Evolutionary conservation across 352 stramenopile species (phyloP), one percentile per base, ranked within the genome.

Genomic region (Phytophthora quininea): DNA sequence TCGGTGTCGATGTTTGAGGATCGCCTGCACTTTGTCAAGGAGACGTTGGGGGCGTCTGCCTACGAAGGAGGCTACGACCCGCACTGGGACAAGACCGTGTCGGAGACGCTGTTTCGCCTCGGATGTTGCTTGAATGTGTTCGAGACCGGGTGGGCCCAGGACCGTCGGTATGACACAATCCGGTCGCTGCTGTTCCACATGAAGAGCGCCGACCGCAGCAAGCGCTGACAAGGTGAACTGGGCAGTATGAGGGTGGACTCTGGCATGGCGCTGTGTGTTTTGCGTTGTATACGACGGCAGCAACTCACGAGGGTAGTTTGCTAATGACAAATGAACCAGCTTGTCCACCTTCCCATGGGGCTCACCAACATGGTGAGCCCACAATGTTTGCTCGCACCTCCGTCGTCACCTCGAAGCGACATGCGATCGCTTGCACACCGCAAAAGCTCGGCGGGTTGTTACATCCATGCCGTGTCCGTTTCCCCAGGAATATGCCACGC

Each of bases 61-160:
- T 52, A 52, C 47, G 47, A 53, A 53, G 47, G 47, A n/a, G 47
- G 47, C 2, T 53, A 53, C 9, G 47, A 53, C 1, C 47, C 47
- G 7, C 47, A 15, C 8, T 12, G 29, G 11, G 47, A 53, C 9
- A 31, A 53, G 19, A 53, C 47, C 9, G 37, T 53, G 11, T 19
- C 47, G 19, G 47, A 53, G 30, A 14, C 37, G 4, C 27, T 53
- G 27, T 53, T 53, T 19, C 47, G 24, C 24, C 9, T 53, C 2
- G 47, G 47, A 33, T 53, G 47, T 14, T 37, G 47, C 29, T 10
- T 53, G 27, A 38, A 38, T 4, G 47, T n/a, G 12, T 53, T 53
- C 47, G 30, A 19, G 27, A 38, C 47, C 24, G 30, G 47, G 8
- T 53, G 47, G 24, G 24, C 47, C 4, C 47, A 53, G 11, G 47